Conservation (phyloP, 75 land plant species). For the Pinus tabuliformis region DNA sequence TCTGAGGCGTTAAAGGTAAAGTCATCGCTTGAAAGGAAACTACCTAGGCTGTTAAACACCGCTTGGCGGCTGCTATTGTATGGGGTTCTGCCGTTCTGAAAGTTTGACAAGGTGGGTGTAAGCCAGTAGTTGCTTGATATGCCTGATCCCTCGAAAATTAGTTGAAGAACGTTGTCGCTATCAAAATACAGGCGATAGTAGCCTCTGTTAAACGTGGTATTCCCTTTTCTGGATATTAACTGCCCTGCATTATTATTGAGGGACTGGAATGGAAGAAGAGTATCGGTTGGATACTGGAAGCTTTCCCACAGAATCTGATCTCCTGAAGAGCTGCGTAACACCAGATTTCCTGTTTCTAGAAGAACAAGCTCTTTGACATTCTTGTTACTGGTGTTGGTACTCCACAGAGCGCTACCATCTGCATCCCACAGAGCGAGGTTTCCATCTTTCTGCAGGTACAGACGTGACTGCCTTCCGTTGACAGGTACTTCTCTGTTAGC, state of each 20-base stretch:
- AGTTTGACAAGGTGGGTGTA: not conserved
- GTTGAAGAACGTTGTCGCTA: not conserved
- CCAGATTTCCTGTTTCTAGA: too few species aligned
- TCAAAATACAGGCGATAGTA: not conserved
- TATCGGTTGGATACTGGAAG: too few species aligned
- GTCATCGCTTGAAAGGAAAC: not conserved
- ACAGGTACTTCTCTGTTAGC: constrained; percentile 50
- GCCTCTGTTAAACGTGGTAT: too few species aligned
- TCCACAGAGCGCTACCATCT: not conserved
- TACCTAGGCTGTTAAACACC: not conserved
- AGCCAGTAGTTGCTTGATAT: constrained; percentile 4
- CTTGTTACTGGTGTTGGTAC: too few species aligned
- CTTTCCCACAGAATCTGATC: too few species aligned
- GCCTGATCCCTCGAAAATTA: not conserved
- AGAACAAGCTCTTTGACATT: too few species aligned
- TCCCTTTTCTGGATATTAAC: too few species aligned
- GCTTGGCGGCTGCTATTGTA: constrained; percentile 4
- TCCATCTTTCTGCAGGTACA: too few species aligned
- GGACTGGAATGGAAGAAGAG: too few species aligned
- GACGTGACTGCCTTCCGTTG: constrained; percentile 29
- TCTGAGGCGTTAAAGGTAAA: not conserved
- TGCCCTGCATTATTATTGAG: too few species aligned
- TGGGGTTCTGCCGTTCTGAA: not conserved
- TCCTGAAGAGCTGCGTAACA: too few species aligned
- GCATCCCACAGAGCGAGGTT: too few species aligned